phyloP scores from a whole-genome alignment of 176 grass and related monocot species.

The Musa beccarii region DNA sequence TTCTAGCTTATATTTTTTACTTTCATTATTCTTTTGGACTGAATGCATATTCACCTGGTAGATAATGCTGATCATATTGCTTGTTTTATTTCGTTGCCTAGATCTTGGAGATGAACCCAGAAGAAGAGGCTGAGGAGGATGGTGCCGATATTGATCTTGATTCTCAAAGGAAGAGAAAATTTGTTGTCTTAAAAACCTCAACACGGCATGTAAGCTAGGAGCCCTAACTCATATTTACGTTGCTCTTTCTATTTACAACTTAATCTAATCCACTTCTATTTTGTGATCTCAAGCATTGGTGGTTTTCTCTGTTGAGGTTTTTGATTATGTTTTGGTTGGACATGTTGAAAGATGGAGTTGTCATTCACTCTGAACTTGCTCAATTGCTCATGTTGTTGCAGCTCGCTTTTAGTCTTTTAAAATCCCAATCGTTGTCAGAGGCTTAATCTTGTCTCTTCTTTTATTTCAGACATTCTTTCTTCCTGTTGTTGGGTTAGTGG shows the following conservation, averaged over 20 bases:
- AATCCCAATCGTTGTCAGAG: background rate
- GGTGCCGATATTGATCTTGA: slow-evolving; percentile 24
- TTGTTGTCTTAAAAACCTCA: slow-evolving; percentile 36
- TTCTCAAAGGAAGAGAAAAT: slow-evolving; percentile 28
- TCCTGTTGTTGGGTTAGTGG: slow-evolving; percentile 71
- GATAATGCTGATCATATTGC: background rate
- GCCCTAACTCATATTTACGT: background rate
- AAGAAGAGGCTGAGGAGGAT: slow-evolving; percentile 25
- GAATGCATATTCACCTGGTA: background rate
- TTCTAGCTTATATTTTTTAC: background rate
- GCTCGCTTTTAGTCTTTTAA: too few species aligned
- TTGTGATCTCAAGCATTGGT: too few species aligned
- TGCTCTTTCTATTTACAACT: background rate
- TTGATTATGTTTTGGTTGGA: too few species aligned
- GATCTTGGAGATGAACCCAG: slow-evolving; percentile 26
- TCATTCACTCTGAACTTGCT: too few species aligned
- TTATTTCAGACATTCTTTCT: slow-evolving; percentile 74
- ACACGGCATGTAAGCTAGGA: slow-evolving; percentile 16
- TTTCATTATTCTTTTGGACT: background rate
- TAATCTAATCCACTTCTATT: too few species aligned
- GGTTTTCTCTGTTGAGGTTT: too few species aligned
- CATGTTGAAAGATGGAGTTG: too few species aligned
- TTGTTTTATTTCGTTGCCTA: background rate
- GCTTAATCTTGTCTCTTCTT: slow-evolving; percentile 5
- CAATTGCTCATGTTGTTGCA: too few species aligned